Base-by-base conservation (phyloP, 306 rosid genomes). In the Vachellia collinsii region DNA sequence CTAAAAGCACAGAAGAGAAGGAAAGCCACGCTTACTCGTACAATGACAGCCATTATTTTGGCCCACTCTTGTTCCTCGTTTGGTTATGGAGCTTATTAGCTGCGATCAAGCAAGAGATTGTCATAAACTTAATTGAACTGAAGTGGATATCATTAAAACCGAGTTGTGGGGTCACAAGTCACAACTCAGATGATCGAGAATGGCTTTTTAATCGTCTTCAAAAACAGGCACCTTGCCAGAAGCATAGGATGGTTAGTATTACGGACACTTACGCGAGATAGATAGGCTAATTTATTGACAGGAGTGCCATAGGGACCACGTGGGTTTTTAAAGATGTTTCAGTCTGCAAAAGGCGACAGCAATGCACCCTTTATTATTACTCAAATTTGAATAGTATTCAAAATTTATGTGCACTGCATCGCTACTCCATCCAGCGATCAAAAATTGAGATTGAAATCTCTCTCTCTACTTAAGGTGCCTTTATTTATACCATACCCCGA, bases 401-500 rank as follows among this genome's bases (percentile, higher is more conserved):
- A 25, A 62, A 62, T 62, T 62, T 29, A 62, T 62, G 20, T 13
- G 42, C 9, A 62, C 41, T 6, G 19, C 12, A 29, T 29, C 41
- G 23, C 63, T 54, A 6, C 25, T 22, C 62, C 9, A 58, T 23
- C 37, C 13, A 34, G 68, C 11, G 9, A 11, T 62, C 6, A 62
- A 25, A 61, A 62, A 13, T 62, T 5, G n/a, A 39, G 43, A 17
- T 66, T 65, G 25, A 36, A 38, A 38, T 37, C 38, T 37, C 50
- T 39, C 34, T 67, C 72, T 67, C 50, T 8, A 23, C 75, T 44
- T 13, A 10, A 70, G 13, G 6, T 70, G 58, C 75, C 39, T 70
- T 41, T 70, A 70, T 70, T 70, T 46, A 70, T 43, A 70, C 13
- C 75, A 8, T 13, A 13, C 41, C 29, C 75, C 46, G 74, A 29